Evolutionary conservation across 2,329 filamentous ascomycete genomes (phyloP), one percentile per base, ranked within the genome.

Genomic region (Daldinia eschscholtzii): DNA sequence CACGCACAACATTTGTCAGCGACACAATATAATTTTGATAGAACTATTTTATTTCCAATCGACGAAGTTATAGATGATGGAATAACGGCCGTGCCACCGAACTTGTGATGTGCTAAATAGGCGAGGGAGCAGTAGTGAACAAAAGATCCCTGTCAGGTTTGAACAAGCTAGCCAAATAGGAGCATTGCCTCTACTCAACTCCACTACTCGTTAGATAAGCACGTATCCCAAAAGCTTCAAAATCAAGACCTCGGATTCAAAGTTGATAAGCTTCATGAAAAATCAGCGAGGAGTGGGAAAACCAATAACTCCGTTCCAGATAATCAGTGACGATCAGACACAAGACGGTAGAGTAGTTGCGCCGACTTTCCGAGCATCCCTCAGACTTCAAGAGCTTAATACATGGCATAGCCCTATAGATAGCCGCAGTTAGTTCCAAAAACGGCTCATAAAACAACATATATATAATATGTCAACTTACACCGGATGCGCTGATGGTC

Each of bases 401-500:
- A 48, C 44, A 48, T 48, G 4, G 44, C 20, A 28, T 48, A 28
- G 6, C 44, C 44, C 44, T 48, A 15, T 12, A 6, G 5, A 10
- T 26, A 28, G 23, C 6, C 26, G n/a, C 13, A 4, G 12, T 28
- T 12, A 48, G 44, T 28, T 5, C 12, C 28, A 9, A 15, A 48
- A 4, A 15, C 6, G 12, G 7, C 44, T 6, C 13, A 3, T 13
- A 28, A 48, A 6, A 6, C 5, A 35, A 9, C 12, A 28, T 20
- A 23, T 26, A 46, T 2, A 26, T 28, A 28, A 15, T 28, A 28
- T 28, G 20, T 28, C 5, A 48, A 68, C 75, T 73, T 71, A 76
- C 87, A 10, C 88, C 88, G 71, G 83, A 86, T 0, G 85, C 86
- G 69, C 82, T 84, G 20, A 90, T 82, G 0, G 82, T 82, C 76